Conservation (phyloP, 371 early-diverging fungal genomes). For the Fennellomyces sp. region DNA sequence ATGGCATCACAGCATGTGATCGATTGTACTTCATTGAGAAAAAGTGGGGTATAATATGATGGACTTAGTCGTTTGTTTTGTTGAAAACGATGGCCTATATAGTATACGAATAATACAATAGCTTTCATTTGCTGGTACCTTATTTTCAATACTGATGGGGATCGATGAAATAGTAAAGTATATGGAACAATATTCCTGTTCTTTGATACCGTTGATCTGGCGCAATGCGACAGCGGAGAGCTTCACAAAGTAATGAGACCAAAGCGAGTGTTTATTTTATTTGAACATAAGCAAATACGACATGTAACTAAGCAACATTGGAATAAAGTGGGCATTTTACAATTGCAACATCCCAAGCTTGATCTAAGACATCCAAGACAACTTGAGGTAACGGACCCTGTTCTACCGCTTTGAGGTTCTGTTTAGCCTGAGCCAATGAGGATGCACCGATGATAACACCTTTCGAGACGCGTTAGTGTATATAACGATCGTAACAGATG, state of each 20-base stretch:
- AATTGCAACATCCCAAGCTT: conserved; percentile 48
- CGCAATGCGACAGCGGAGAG: too few species aligned
- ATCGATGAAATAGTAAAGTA: too few species aligned
- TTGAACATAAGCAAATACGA: too few species aligned
- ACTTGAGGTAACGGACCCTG: conserved; percentile 58
- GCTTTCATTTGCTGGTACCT: too few species aligned
- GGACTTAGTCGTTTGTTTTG: too few species aligned
- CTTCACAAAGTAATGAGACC: too few species aligned
- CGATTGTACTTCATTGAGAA: background rate
- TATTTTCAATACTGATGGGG: too few species aligned
- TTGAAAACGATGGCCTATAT: background rate
- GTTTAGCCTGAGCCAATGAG: conserved; percentile 49
- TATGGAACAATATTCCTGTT: too few species aligned
- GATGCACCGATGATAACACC: conserved; percentile 67
- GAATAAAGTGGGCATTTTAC: conserved; percentile 49
- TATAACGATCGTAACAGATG: background rate
- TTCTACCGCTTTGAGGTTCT: conserved; percentile 50
- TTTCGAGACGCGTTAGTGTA: conserved; percentile 10
- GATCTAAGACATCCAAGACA: conserved; percentile 54
- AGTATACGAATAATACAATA: background rate
- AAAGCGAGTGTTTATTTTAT: too few species aligned
- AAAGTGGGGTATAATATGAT: background rate
- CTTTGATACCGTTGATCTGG: too few species aligned
- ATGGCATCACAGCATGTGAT: background rate
- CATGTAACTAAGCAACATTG: too few species aligned